phyloP scores from a whole-genome alignment of 257 asterid genomes.

The Perilla frutescens region DNA sequence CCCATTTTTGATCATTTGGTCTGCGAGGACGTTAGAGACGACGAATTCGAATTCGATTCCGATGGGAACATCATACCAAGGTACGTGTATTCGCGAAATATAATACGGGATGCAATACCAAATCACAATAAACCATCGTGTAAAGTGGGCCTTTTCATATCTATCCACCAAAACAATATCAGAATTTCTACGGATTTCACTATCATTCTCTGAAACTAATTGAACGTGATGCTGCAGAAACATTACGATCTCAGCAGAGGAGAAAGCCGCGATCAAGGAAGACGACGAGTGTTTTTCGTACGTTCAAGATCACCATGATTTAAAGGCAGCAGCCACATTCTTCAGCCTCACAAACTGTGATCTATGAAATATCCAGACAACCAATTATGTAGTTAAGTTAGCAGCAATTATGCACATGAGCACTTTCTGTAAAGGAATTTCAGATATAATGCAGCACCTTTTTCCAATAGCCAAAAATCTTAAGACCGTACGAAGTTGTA shows the following conservation, averaged over 20 bases:
- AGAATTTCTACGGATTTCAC: no score
- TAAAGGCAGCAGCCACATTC: conserved; percentile 49
- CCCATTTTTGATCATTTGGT: conserved; percentile 53
- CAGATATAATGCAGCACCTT: conserved; percentile 17
- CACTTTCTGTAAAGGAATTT: neutral
- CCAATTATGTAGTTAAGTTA: conserved; percentile 35
- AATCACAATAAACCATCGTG: neutral
- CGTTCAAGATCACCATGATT: conserved; percentile 47
- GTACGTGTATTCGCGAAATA: conserved; percentile 6
- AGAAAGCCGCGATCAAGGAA: conserved; percentile 47
- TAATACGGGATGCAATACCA: neutral
- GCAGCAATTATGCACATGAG: conserved; percentile 22
- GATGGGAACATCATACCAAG: conserved; percentile 48
- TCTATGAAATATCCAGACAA: conserved; percentile 30
- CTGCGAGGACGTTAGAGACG: conserved; percentile 46
- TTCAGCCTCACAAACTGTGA: conserved; percentile 57
- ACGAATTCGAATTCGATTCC: conserved; percentile 50
- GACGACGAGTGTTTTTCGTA: conserved; percentile 46
- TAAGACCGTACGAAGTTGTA: neutral
- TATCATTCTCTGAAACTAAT: no score
- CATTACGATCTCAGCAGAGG: conserved; percentile 39
- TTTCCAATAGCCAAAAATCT: conserved; percentile 8
- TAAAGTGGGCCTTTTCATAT: no score
- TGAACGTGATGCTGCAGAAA: conserved; percentile 38
- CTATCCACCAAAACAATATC: neutral